Evolutionary conservation across 352 stramenopile species (phyloP), one percentile per base, ranked within the genome.

Genomic region (Globisporangium carolinianum): DNA sequence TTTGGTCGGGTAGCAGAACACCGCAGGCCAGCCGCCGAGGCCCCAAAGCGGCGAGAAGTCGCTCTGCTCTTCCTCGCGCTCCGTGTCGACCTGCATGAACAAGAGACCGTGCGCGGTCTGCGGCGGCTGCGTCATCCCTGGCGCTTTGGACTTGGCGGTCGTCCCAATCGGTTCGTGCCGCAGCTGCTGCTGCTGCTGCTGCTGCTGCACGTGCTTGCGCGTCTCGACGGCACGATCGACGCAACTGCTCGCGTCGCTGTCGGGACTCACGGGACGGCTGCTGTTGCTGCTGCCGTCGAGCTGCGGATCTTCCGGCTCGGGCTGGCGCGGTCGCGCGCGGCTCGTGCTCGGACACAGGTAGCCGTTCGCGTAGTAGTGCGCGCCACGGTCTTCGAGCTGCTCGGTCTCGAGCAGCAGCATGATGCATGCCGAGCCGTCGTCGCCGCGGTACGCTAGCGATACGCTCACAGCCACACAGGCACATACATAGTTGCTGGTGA

Each of bases 31-130:
- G 24, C 75, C 78, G n/a, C 81, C 67, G 47, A 94, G 64, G 0
- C 83, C 83, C 81, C 82, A 93, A 2, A 92, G 73, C 45, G 86
- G 75, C 3, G 81, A 83, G 59, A 92, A 94, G 55, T 95, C 82
- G 24, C 74, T 80, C 37, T 83, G 69, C 38, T 88, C 76, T 17
- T 89, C 79, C 45, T 87, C 74, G 36, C 83, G 65, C 49, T 86
- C 73, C 5, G 64, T 71, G 55, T 80, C 65, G 8, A 83, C 71
- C 36, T 71, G 71, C 73, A 81, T 77, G 55, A 86, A 86, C 54
- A 24, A 24, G 24, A 83, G 56, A 39, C 69, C 62, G 47, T 82
- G 63, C 38, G 71, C 65, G 35, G 51, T 42, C 32, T 71, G 58
- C 11, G 65, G 59, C 38, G 35, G 45, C 4, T 41, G 24, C 24